Base-by-base conservation (phyloP, 2,329 filamentous ascomycete species). In the Fusarium sp. region DNA sequence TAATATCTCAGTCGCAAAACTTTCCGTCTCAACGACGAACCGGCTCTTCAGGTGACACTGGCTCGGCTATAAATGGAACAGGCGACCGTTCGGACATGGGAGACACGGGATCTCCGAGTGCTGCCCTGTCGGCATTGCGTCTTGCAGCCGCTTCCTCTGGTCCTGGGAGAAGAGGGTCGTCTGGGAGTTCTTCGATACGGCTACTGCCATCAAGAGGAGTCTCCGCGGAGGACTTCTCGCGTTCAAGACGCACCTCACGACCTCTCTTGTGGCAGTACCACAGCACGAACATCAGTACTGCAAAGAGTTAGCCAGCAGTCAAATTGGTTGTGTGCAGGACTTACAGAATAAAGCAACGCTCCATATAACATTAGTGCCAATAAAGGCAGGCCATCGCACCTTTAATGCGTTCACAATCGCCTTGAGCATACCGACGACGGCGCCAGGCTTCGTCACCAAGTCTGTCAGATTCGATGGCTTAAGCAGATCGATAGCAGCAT, bases 251-350 rank as follows among this genome's bases (percentile, higher is more conserved):
- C 8, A 89, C 90, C 81, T 99, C 95, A 44, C 89, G 89, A 38
- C 96, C 96, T 55, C 96, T 92, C 83, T 98, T 98, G 81, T 98
- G 91, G 81, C 94, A 98, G 81, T 98, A 99, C 94, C 95, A 99
- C 74, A 98, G 90, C 44, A 97, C 93, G 77, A 97, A 96, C 58
- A 99, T 86, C 16, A 98, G 85, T 56, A 98, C 92, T 92, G 57
- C 65, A 15, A 2, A 8, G 13, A 18, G 33, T 69, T 46, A 67
- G 62, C 15, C 31, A 42, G 20, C 33, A 9, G 8, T 26, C 16
- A 26, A n/a, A 11, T 7, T 37, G 6, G 16, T 18, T 16, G n/a
- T n/a, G 26, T 18, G 16, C 6, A 26, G 23, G 20, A 77, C 91
- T 85, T 85, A 95, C 93, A 84, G 75, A 97, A 97, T 2, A 98